Conservation (phyloP, 1,284 basidiomycete species). For the Kalmanozyma brasiliensis region DNA sequence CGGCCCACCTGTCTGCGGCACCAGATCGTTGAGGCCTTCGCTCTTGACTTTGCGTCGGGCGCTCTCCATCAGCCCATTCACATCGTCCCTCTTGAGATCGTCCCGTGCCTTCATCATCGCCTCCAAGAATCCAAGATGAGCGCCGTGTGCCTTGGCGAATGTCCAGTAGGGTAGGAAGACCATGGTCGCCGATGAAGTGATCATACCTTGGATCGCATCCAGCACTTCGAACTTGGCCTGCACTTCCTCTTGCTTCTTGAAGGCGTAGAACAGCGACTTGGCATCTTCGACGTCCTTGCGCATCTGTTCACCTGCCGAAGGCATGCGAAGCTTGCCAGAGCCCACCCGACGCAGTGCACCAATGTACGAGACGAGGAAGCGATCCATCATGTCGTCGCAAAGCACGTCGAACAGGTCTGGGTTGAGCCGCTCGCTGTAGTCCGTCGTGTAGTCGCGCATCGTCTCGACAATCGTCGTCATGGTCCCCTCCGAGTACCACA, state of each 20-base stretch:
- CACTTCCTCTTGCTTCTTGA: slow-evolving; percentile 83
- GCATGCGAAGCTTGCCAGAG: slow-evolving; percentile 83
- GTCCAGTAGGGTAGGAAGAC: slow-evolving; percentile 90
- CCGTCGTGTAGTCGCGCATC: slow-evolving; percentile 92
- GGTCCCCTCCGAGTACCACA: slow-evolving; percentile 75
- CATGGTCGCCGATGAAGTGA: slow-evolving; percentile 90
- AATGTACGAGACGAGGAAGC: slow-evolving; percentile 90
- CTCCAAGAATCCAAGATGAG: slow-evolving; percentile 91
- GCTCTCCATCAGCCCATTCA: slow-evolving; percentile 93
- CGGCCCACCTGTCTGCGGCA: slow-evolving; percentile 54
- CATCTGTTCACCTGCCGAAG: slow-evolving; percentile 82
- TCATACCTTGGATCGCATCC: slow-evolving; percentile 78
- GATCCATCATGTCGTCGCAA: slow-evolving; percentile 90
- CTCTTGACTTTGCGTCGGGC: slow-evolving; percentile 84
- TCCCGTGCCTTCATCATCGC: slow-evolving; percentile 86
- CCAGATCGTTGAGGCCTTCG: slow-evolving; percentile 59
- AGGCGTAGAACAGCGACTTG: slow-evolving; percentile 82
- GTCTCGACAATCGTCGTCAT: slow-evolving; percentile 90
- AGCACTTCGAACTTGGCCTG: slow-evolving; percentile 86
- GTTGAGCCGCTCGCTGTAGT: slow-evolving; percentile 91
- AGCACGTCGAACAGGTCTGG: slow-evolving; percentile 89
- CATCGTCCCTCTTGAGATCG: slow-evolving; percentile 86
- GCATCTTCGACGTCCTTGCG: slow-evolving; percentile 81
- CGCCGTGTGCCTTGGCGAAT: slow-evolving; percentile 95
- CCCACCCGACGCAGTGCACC: slow-evolving; percentile 81